Evolutionary conservation across 495 filamentous ascomycete species (phyloP).

Genomic region (Aspergillus ostianus): DNA sequence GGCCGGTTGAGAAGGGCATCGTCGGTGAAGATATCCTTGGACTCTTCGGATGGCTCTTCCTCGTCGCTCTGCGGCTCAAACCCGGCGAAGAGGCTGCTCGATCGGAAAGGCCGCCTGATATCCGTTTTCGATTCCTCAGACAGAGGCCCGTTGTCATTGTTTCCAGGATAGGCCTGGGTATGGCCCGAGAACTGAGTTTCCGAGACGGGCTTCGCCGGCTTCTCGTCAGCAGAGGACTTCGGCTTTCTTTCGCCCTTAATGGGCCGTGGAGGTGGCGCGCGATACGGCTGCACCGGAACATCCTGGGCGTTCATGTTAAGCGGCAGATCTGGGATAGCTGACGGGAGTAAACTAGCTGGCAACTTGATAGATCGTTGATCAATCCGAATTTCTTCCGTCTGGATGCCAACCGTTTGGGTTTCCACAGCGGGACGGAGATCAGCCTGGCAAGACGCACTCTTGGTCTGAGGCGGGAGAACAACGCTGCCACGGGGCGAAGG

Average conservation of each 20-base stretch:
- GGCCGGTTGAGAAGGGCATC: conserved; percentile 46
- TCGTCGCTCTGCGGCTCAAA: conserved; percentile 65
- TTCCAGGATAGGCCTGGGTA: conserved; percentile 71
- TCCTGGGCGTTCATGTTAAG: conserved; percentile 22
- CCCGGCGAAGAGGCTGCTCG: conserved; percentile 82
- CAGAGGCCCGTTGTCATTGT: conserved; percentile 78
- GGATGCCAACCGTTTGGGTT: conserved; percentile 57
- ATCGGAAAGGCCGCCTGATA: conserved; percentile 67
- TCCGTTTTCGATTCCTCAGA: conserved; percentile 54
- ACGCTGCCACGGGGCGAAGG: conserved; percentile 58
- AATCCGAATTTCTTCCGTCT: conserved; percentile 85
- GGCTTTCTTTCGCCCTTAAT: conserved; percentile 25
- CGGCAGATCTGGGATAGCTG: conserved; percentile 51
- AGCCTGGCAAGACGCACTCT: conserved; percentile 57
- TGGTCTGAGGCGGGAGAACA: conserved; percentile 63
- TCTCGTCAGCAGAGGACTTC: conserved; percentile 19
- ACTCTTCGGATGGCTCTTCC: conserved; percentile 36
- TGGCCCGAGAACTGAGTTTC: conserved; percentile 9
- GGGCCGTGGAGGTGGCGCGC: conserved; percentile 34
- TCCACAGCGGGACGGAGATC: conserved; percentile 35
- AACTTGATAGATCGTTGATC: conserved; percentile 72
- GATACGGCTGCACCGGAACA: conserved; percentile 31
- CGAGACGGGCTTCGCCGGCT: not conserved
- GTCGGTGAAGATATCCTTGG: conserved; percentile 49
- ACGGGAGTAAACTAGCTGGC: conserved; percentile 74